phyloP scores from a whole-genome alignment of 225 moss, liverwort and hornwort genomes.

The Rhytidiadelphus loreus region DNA sequence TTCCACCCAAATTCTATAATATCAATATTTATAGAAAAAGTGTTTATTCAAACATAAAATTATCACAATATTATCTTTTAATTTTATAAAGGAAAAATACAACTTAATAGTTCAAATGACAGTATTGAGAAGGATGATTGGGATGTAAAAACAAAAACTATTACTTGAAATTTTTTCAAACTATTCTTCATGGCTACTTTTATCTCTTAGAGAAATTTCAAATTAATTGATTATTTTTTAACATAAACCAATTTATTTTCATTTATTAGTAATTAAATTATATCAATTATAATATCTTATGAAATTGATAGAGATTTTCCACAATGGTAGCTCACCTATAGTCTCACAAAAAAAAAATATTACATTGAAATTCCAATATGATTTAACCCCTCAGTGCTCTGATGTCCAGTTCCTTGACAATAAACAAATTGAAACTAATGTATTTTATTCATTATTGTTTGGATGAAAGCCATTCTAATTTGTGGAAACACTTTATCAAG shows the following conservation, averaged over 20 bases:
- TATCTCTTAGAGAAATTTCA: accelerated
- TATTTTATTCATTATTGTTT: too few species aligned
- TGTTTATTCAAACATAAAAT: neutral
- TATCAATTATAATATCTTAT: neutral
- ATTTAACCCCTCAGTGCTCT: too few species aligned
- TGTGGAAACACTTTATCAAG: too few species aligned
- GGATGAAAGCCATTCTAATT: too few species aligned
- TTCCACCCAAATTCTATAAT: neutral
- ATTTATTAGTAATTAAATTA: neutral
- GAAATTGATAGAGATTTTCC: neutral
- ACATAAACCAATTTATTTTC: neutral
- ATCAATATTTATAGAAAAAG: accelerated
- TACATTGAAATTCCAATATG: neutral
- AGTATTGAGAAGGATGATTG: accelerated
- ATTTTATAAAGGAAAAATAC: neutral
- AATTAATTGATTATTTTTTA: neutral
- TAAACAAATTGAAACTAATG: too few species aligned
- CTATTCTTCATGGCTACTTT: neutral
- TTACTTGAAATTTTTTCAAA: neutral
- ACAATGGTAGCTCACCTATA: neutral
- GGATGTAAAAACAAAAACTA: neutral
- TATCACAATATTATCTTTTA: neutral
- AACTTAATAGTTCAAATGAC: neutral
- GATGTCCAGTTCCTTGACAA: too few species aligned
- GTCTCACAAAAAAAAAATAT: neutral